Base-by-base conservation (phyloP, 2,329 filamentous ascomycete species). In the Colletotrichum gloeosporioides region DNA sequence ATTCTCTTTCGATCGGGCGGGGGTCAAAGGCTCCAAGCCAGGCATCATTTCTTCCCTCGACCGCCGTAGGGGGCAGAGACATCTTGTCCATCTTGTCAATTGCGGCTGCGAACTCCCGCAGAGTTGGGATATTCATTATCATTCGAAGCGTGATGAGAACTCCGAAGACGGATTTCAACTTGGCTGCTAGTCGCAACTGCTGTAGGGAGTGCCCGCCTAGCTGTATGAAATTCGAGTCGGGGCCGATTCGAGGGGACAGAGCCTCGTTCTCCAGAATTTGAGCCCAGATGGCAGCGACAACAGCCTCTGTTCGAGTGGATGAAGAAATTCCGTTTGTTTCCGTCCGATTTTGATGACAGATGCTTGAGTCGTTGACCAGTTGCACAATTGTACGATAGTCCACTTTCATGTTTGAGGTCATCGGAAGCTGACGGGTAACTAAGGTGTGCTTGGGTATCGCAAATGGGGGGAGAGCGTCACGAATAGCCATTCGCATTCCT, bases 371-470 rank as follows among this genome's bases (percentile, higher is more conserved):
- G 8, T 49, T 49, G 49, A 8, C 73, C 18, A 22, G 16, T 9
- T 32, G 16, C 22, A 71, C 78, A 36, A 85, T 78, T 18, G 77
- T 78, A 25, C 80, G 82, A 72, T 84, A 83, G 73, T 85, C 82
- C 1, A 84, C 62, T 71, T 85, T 85, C 4, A 82, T 82, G 31
- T 77, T 77, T 8, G 70, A 32, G 2, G 82, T 85, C 73, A 79
- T 79, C 10, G 84, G 84, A 22, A 85, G 80, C 18, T 75, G 57
- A 1, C 80, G 75, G 3, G 82, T 78, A 6, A 80, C 69, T 2
- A 77, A 31, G 4, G 85, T 80, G 9, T 77, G 39, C 6, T 75
- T 69, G 13, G 83, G 84, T 15, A 83, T 59, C 6, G 81, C 80
- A 70, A 83, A 82, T 5, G 44, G n/a, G 9, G 81, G 81, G 2